A percentile compares a stretch with the other conserved stretches of the same genome.
Conservation (phyloP, 73 alveolate species). For the Halteria grandinella region DNA sequence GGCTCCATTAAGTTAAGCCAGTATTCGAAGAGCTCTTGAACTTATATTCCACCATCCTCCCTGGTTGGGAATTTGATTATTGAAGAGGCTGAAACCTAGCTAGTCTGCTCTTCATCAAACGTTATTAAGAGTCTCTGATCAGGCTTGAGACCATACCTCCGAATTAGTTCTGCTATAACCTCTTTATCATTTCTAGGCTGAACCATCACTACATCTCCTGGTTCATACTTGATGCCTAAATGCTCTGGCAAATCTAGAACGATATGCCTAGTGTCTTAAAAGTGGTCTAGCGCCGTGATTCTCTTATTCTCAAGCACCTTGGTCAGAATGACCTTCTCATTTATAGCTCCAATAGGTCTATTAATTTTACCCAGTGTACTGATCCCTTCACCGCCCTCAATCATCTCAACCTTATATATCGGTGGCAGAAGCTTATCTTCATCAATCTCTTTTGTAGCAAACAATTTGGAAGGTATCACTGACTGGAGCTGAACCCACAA, state of each 20-base stretch:
- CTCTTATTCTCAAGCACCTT: conserved; percentile 41
- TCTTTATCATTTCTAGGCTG: conserved; percentile 57
- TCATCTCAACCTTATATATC: conserved; percentile 39
- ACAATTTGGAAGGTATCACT: conserved; percentile 17
- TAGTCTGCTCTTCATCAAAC: not conserved
- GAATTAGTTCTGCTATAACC: conserved; percentile 37
- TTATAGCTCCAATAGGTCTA: conserved; percentile 55
- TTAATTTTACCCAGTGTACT: conserved; percentile 24
- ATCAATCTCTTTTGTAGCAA: conserved; percentile 1
- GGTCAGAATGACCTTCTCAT: conserved; percentile 29
- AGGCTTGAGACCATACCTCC: conserved; percentile 22
- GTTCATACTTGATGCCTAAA: conserved; percentile 22
- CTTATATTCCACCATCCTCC: conserved; percentile 24
- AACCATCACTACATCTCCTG: conserved; percentile 68
- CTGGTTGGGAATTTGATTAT: conserved; percentile 13
- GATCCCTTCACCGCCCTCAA: conserved; percentile 18
- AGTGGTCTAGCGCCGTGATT: conserved; percentile 63
- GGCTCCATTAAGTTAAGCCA: conserved; percentile 74
- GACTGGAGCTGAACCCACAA: conserved; percentile 44
- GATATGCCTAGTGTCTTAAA: conserved; percentile 68
- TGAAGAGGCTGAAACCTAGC: conserved; percentile 7
- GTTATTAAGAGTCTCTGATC: not conserved
- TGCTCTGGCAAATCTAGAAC: conserved; percentile 29
- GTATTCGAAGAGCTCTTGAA: conserved; percentile 48
- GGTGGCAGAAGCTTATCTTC: conserved; percentile 40